Conservation (phyloP, 2,329 filamentous ascomycete species). For the Akanthomyces dipterigenus region DNA sequence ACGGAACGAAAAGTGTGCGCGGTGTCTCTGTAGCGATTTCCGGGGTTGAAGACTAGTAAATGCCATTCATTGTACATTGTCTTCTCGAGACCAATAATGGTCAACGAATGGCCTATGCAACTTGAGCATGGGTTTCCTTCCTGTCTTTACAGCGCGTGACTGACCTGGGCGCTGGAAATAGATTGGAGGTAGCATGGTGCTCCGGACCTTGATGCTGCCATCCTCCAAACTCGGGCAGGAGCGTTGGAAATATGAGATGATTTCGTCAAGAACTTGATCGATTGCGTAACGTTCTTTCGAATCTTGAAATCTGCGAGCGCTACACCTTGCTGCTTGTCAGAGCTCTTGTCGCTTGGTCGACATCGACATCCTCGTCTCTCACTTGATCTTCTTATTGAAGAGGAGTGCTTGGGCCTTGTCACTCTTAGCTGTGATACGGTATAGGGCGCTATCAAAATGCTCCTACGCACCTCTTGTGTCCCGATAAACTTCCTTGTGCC, state of each 20-base stretch:
- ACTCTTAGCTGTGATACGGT: not conserved
- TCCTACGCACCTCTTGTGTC: slow-evolving; percentile 65
- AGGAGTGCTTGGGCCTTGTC: slow-evolving; percentile 3
- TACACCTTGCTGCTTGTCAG: not conserved
- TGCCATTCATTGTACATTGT: slow-evolving; percentile 56
- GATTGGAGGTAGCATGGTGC: slow-evolving; percentile 71
- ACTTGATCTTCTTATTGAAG: not conserved
- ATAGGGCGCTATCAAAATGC: not conserved
- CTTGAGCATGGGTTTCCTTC: not conserved
- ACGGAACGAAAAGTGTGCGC: slow-evolving; percentile 21
- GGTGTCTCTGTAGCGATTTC: slow-evolving; percentile 59
- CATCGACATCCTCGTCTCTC: not conserved
- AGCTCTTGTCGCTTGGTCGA: too few species aligned
- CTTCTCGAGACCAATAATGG: slow-evolving; percentile 78
- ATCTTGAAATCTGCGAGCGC: not conserved
- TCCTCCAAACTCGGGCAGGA: slow-evolving; percentile 17
- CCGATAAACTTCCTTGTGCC: slow-evolving; percentile 95
- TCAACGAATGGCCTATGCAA: slow-evolving; percentile 72
- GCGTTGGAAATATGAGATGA: slow-evolving; percentile 65
- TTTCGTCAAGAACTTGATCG: slow-evolving; percentile 53
- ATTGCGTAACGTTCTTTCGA: slow-evolving; percentile 22
- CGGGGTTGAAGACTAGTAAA: slow-evolving; percentile 83
- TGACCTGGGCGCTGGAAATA: slow-evolving; percentile 80
- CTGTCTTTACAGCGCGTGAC: slow-evolving; percentile 5
- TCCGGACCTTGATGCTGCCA: slow-evolving; percentile 48